Percentiles rank a stretch among this genome's conserved stretches.
phyloP scores from a whole-genome alignment of 352 stramenopile species.

The Phytophthora capsici region DNA sequence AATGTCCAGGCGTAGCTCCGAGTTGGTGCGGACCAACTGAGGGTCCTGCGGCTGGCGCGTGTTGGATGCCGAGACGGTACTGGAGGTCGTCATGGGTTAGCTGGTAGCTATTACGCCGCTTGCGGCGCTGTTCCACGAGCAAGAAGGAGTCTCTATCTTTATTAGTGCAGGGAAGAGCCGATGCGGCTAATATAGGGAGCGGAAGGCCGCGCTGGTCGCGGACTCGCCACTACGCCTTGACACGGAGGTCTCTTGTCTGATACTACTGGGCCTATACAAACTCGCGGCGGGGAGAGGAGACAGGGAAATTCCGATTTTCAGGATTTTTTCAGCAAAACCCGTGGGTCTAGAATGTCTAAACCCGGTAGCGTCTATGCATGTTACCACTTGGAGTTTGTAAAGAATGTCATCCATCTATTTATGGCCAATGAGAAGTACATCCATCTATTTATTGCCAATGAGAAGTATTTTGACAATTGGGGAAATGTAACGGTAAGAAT shows the following conservation, averaged over 20 bases:
- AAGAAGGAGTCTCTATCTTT: slow-evolving; percentile 18
- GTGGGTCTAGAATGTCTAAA: slow-evolving; percentile 3
- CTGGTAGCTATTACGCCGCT: slow-evolving; percentile 13
- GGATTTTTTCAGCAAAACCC: slow-evolving; percentile 7
- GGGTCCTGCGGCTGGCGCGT: slow-evolving; percentile 10
- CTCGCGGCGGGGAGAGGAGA: slow-evolving; percentile 24
- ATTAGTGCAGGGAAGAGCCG: slow-evolving; percentile 4
- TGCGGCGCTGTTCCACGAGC: background rate
- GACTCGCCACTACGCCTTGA: slow-evolving; percentile 18
- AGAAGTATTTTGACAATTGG: too few species aligned
- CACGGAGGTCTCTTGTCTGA: slow-evolving; percentile 38
- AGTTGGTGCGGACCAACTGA: slow-evolving; percentile 10
- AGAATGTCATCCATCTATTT: background rate
- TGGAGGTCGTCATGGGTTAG: slow-evolving; percentile 37
- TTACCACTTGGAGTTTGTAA: background rate
- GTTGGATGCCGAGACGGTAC: slow-evolving; percentile 22
- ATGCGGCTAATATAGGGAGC: slow-evolving; percentile 1
- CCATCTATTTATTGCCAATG: background rate
- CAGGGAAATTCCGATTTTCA: slow-evolving; percentile 12
- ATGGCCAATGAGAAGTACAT: background rate
- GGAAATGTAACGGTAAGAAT: background rate
- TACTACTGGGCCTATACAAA: slow-evolving; percentile 39
- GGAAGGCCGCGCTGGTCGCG: slow-evolving; percentile 5
- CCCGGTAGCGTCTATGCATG: slow-evolving; percentile 6
- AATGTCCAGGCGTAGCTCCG: slow-evolving; percentile 28